These are phyloP conservation scores for Coleophoma cylindrospora DNA, from an alignment of 2,329 filamentous ascomycete species.

Conservation along the genomic window DNA sequence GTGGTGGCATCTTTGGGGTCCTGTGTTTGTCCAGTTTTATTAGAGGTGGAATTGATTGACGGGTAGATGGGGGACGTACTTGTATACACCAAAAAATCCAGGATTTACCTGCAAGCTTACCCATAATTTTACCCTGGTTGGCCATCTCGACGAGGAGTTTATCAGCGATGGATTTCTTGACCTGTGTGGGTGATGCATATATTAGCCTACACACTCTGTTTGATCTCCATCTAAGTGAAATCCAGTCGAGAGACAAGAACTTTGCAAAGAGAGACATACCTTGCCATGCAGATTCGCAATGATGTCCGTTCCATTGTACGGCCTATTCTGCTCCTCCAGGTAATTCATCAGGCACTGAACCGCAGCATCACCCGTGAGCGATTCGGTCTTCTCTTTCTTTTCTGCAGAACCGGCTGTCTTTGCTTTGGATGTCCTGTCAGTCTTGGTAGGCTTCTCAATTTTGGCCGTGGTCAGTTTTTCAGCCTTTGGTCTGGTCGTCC, in stretches of 20 bases:
- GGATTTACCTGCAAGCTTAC: slow-evolving; percentile 30
- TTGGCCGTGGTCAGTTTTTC: slow-evolving; percentile 7
- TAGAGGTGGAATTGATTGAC: background rate
- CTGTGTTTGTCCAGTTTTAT: slow-evolving; percentile 26
- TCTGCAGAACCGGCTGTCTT: slow-evolving; percentile 8
- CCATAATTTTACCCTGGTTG: slow-evolving; percentile 53
- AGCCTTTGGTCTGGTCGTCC: slow-evolving; percentile 8
- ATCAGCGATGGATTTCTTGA: slow-evolving; percentile 43
- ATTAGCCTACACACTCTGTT: background rate
- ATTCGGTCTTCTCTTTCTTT: slow-evolving; percentile 20
- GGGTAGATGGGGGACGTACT: slow-evolving; percentile 11
- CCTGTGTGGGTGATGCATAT: slow-evolving; percentile 7
- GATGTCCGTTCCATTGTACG: slow-evolving; percentile 44
- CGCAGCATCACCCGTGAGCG: slow-evolving; percentile 26
- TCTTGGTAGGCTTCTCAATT: slow-evolving; percentile 2
- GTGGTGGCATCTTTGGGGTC: slow-evolving; percentile 41
- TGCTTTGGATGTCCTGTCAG: slow-evolving; percentile 7
- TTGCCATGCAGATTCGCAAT: slow-evolving; percentile 59
- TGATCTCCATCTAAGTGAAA: background rate
- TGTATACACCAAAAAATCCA: slow-evolving; percentile 29
- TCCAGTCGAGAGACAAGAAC: background rate
- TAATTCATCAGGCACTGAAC: slow-evolving; percentile 28
- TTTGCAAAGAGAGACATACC: slow-evolving; percentile 13
- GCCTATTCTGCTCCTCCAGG: slow-evolving; percentile 31
- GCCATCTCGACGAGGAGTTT: slow-evolving; percentile 60